Percentiles rank a stretch among this genome's conserved stretches.
phyloP scores from a whole-genome alignment of 2,329 filamentous ascomycete genomes.

The Domatiomyces globalis region DNA sequence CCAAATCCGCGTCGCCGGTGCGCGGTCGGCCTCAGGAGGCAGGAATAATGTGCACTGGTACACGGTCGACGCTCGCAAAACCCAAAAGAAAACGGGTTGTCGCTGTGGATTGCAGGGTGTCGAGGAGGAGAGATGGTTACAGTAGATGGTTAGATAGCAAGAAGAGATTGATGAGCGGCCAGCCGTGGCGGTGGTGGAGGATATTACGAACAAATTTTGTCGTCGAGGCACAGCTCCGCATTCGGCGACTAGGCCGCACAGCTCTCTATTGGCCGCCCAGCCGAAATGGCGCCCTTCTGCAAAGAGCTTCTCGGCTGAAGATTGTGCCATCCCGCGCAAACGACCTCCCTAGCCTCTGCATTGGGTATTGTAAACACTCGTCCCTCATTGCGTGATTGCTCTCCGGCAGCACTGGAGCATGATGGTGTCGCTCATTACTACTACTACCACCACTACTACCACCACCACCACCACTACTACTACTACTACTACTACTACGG shows the following conservation, averaged over 20 bases:
- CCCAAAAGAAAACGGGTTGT: background rate
- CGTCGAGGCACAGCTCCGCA: background rate
- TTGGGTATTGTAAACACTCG: background rate
- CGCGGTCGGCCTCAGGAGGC: background rate
- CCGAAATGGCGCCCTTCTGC: background rate
- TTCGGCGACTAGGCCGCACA: background rate
- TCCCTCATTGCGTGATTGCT: background rate
- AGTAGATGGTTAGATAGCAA: background rate
- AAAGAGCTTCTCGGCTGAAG: background rate
- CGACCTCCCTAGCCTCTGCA: background rate
- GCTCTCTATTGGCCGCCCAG: background rate
- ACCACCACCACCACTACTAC: no score
- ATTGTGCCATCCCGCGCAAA: background rate
- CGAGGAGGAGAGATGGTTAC: background rate
- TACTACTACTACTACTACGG: no score
- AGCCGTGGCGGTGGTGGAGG: background rate
- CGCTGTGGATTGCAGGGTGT: background rate
- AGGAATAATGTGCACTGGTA: background rate
- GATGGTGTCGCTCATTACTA: background rate
- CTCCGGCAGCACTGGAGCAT: background rate
- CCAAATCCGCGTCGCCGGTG: background rate
- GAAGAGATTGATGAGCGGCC: background rate
- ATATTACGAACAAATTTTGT: background rate
- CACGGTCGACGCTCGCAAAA: background rate
- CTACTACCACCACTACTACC: no score